Conservation (phyloP, 2,329 filamentous ascomycete genomes). For the Aspergillaceae sp. region DNA sequence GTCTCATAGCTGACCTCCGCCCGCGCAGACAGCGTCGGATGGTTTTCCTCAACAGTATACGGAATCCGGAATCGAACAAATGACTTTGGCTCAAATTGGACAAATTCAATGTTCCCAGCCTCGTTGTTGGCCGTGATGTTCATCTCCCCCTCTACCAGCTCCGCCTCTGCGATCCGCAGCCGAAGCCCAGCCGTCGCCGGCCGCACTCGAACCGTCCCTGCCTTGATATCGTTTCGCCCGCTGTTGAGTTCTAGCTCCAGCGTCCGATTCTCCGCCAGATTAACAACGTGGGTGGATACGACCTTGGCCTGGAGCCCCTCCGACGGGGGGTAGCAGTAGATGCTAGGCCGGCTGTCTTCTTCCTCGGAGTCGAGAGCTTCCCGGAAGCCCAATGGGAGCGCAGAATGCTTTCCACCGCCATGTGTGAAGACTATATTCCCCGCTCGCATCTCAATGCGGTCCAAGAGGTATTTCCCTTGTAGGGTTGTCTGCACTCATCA, state of each 20-base stretch:
- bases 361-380: constrained; percentile 24
- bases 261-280: constrained; percentile 69
- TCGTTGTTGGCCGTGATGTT: constrained; percentile 35
- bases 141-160: constrained; percentile 34
- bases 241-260: constrained; percentile 65
- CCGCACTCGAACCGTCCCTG: constrained; percentile 44
- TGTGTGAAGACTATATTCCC: constrained; percentile 33
- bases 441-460: constrained; percentile 55
- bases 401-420: constrained; percentile 18
- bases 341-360: constrained; percentile 48
- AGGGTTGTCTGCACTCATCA: constrained; percentile 28
- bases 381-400: constrained; percentile 28
- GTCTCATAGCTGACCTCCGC: constrained; percentile 71
- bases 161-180: constrained; percentile 46
- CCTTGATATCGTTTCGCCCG: constrained; percentile 61
- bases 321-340: constrained; percentile 65
- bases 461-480: constrained; percentile 64
- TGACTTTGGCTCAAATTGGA: constrained; percentile 20
- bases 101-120: constrained; percentile 40
- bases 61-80: constrained; percentile 53
- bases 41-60: constrained; percentile 73
- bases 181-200: constrained; percentile 54
- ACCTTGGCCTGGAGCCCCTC: constrained; percentile 62
- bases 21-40: constrained; percentile 61
- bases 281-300: constrained; percentile 58